A percentile compares a stretch with the other conserved stretches of the same genome.
Conservation (phyloP, 169 alveolate genomes). For the Plasmodium billcollinsi region DNA sequence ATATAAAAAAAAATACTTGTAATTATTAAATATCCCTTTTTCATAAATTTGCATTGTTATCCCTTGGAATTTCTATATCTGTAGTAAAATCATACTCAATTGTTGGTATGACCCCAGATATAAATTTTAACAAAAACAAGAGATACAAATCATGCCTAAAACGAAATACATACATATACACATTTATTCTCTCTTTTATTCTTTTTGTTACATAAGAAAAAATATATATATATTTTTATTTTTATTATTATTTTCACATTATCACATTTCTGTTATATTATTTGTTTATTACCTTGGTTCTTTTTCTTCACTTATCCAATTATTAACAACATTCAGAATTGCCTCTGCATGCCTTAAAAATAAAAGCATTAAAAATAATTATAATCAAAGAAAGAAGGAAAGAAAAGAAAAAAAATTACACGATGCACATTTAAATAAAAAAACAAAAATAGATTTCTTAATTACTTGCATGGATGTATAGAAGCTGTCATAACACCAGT, state of each 20-base stretch:
- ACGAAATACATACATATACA: conserved; percentile 79
- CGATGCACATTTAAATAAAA: not conserved
- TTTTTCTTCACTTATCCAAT: conserved; percentile 52
- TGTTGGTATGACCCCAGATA: conserved; percentile 91
- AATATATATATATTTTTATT: conserved; percentile 5
- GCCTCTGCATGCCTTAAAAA: conserved; percentile 64
- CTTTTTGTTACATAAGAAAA: not conserved
- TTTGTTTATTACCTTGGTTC: conserved; percentile 61
- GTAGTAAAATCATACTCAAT: conserved; percentile 90
- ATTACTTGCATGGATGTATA: conserved; percentile 92
- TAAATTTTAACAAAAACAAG: conserved; percentile 87
- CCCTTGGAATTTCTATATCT: conserved; percentile 81
- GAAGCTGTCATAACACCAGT: conserved; percentile 86
- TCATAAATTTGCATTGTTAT: not conserved
- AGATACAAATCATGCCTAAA: conserved; percentile 81
- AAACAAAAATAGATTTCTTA: not conserved
- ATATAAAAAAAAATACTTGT: not conserved
- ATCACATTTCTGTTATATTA: no score
- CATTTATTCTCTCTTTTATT: conserved; percentile 53
- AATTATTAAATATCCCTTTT: not conserved
- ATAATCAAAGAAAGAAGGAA: not conserved
- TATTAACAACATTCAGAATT: conserved; percentile 48
- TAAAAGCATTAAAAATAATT: not conserved
- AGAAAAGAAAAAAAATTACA: conserved; percentile 2
- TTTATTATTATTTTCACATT: not conserved